These are phyloP conservation scores for Debaryomyces nepalensis DNA, from an alignment of 1,139 yeast genomes.

Conservation along the genomic window DNA sequence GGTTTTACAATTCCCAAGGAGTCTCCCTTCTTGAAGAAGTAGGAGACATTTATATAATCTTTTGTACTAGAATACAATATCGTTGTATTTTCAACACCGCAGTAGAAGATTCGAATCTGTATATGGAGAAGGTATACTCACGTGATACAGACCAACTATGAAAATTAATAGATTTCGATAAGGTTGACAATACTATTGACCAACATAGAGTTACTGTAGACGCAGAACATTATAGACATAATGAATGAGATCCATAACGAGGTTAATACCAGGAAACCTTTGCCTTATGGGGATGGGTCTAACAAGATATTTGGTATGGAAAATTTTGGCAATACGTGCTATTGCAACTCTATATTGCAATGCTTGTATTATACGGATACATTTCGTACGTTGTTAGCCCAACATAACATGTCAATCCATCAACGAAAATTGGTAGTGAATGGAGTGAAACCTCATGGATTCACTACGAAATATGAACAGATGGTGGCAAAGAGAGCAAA, in stretches of 20 bases:
- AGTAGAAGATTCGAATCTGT: too few species aligned
- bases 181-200: background rate
- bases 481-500: slow-evolving; percentile 41
- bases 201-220: slow-evolving; percentile 1
- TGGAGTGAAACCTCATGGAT: slow-evolving; percentile 52
- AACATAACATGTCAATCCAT: slow-evolving; percentile 38
- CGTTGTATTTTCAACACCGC: too few species aligned
- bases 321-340: slow-evolving; percentile 94
- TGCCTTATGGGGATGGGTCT: slow-evolving; percentile 66
- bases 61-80: background rate
- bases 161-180: background rate
- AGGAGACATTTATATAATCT: background rate
- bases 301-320: slow-evolving; percentile 89
- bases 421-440: slow-evolving; percentile 42
- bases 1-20: slow-evolving; percentile 25
- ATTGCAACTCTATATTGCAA: slow-evolving; percentile 90
- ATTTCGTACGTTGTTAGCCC: slow-evolving; percentile 62
- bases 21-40: background rate
- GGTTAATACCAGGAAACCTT: background rate
- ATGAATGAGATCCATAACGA: background rate
- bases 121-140: background rate
- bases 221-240: background rate
- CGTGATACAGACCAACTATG: slow-evolving; percentile 1
- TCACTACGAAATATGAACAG: slow-evolving; percentile 51
- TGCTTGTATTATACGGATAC: slow-evolving; percentile 76